These are phyloP conservation scores for Entonaema liquescens DNA, from an alignment of 495 filamentous ascomycete species.

Conservation along the genomic window DNA sequence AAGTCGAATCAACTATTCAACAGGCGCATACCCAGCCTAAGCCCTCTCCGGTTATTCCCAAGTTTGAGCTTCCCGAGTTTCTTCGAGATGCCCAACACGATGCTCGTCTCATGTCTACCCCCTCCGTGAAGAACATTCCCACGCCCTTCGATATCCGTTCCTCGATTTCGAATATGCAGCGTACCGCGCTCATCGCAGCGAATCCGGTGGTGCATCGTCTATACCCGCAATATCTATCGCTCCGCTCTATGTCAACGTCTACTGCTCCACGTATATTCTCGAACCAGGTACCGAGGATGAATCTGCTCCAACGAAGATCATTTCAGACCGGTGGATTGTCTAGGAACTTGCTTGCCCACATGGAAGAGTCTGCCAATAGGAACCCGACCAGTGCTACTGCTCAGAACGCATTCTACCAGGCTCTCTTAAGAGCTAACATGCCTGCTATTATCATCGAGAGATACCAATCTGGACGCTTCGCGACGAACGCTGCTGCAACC, in stretches of 20 bases:
- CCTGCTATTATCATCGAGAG: conserved; percentile 89
- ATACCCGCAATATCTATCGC: conserved; percentile 25
- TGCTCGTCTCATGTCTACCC: conserved; percentile 21
- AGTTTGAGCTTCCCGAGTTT: conserved; percentile 53
- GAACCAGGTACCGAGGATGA: conserved; percentile 28
- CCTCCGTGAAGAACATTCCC: conserved; percentile 31
- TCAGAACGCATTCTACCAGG: conserved; percentile 92
- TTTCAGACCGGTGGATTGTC: conserved; percentile 56
- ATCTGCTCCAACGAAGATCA: conserved; percentile 44
- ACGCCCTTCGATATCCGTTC: conserved; percentile 47
- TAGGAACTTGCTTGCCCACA: conserved; percentile 58
- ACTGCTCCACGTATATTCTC: conserved; percentile 32
- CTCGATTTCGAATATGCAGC: conserved; percentile 43
- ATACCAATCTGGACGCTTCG: conserved; percentile 85
- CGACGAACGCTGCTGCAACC: conserved; percentile 76
- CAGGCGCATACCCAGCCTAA: conserved; percentile 18
- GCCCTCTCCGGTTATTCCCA: conserved; percentile 13
- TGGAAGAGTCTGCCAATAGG: conserved; percentile 89
- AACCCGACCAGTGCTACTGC: conserved; percentile 84
- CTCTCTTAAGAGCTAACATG: conserved; percentile 89
- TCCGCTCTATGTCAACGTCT: conserved; percentile 43
- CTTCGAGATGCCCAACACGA: conserved; percentile 45
- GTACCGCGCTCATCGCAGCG: conserved; percentile 38
- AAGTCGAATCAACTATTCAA: conserved; percentile 21
- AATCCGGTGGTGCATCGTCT: conserved; percentile 41